Evolutionary conservation across 768 basidiomycete species (phyloP).

Genomic region (Pleurotus citrinopileatus): DNA sequence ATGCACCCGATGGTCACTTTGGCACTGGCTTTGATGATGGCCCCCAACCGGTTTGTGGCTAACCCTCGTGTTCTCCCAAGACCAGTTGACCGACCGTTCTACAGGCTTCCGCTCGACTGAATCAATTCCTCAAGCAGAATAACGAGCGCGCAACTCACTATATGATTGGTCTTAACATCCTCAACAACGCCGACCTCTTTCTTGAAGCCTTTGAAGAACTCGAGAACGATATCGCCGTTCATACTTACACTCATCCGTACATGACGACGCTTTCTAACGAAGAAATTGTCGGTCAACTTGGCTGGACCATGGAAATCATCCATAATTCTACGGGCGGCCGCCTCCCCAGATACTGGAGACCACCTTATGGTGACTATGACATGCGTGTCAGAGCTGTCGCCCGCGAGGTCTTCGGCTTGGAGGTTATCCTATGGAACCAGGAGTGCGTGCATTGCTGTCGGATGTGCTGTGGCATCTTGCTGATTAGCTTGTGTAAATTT

Average conservation of each 20-base stretch:
- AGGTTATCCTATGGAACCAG: constrained; percentile 87
- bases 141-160: constrained; percentile 81
- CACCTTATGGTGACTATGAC: constrained; percentile 85
- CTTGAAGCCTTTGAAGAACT: constrained; percentile 41
- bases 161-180: constrained; percentile 81
- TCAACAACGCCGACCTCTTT: constrained; percentile 56
- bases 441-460: constrained; percentile 50
- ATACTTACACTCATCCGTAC: constrained; percentile 74
- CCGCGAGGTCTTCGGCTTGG: constrained; percentile 74
- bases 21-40: constrained; percentile 82
- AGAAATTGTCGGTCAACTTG: constrained; percentile 63
- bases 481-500: constrained; percentile 8
- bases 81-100: constrained; percentile 1
- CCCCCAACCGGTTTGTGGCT: constrained; percentile 43
- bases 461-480: constrained; percentile 19
- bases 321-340: constrained; percentile 79
- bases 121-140: constrained; percentile 65
- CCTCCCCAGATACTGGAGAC: constrained; percentile 75
- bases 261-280: constrained; percentile 77
- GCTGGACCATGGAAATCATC: constrained; percentile 47
- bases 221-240: constrained; percentile 47
- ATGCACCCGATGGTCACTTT: constrained; percentile 69
- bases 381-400: constrained; percentile 84
- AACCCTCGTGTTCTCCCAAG: constrained; percentile 1
- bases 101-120: constrained; percentile 44